These are phyloP conservation scores for Tuber microsphaerosporum DNA, from an alignment of 495 filamentous ascomycete genomes.

Conservation along the genomic window DNA sequence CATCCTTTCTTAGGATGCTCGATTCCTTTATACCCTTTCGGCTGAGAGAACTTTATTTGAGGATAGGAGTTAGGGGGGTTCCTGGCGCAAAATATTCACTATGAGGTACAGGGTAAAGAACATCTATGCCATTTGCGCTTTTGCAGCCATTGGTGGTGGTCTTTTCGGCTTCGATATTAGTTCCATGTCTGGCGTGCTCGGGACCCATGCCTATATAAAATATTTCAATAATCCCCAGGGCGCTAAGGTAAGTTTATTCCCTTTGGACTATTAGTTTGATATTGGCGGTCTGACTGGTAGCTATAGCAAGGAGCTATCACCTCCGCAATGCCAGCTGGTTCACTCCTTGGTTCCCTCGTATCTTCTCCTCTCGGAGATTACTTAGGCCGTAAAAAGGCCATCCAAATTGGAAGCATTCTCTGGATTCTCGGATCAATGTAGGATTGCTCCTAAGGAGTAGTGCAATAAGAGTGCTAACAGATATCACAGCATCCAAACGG, in stretches of 20 bases:
- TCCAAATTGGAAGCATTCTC: conserved; percentile 61
- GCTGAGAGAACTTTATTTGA: neutral
- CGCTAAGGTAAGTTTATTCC: conserved; percentile 24
- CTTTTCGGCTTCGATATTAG: conserved; percentile 67
- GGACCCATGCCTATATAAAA: conserved; percentile 54
- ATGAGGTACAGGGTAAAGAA: conserved; percentile 46
- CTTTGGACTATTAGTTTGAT: neutral
- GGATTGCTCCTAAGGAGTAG: conserved; percentile 17
- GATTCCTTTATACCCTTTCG: neutral
- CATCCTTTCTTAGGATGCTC: neutral
- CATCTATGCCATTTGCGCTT: conserved; percentile 57
- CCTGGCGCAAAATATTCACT: conserved; percentile 5
- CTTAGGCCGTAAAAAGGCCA: conserved; percentile 60
- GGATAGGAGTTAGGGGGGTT: neutral
- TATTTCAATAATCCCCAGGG: conserved; percentile 52
- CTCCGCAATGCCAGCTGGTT: conserved; percentile 68
- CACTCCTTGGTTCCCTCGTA: conserved; percentile 59
- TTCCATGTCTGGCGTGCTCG: conserved; percentile 62
- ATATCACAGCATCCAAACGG: conserved; percentile 50
- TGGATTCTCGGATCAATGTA: conserved; percentile 66
- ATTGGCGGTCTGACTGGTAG: conserved; percentile 13
- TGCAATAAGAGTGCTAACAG: conserved; percentile 3
- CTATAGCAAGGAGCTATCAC: conserved; percentile 57
- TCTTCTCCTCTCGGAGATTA: conserved; percentile 63
- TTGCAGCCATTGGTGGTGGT: conserved; percentile 57